phyloP scores from a whole-genome alignment of 169 alveolate genomes.

The Plasmodium falciparum region DNA sequence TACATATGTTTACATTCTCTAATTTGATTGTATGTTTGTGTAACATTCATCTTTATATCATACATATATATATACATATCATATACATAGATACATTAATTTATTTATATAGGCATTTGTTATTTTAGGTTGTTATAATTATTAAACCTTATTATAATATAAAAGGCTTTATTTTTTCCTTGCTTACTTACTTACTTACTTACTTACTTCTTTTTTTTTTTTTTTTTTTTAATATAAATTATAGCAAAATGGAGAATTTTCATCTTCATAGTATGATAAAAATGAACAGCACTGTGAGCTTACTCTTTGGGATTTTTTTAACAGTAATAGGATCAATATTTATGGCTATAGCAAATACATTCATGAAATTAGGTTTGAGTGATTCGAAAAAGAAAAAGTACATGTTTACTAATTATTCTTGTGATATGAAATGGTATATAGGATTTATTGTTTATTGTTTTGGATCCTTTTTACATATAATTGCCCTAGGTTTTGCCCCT shows the following conservation, averaged over 20 bases:
- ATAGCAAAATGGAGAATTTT: slow-evolving; percentile 29
- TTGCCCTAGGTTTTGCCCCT: slow-evolving; percentile 90
- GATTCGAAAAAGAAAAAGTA: slow-evolving; percentile 78
- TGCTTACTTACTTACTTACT: background rate
- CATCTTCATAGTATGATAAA: slow-evolving; percentile 30
- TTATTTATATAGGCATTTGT: too few species aligned
- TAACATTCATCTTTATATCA: too few species aligned
- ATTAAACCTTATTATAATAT: too few species aligned
- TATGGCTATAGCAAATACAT: slow-evolving; percentile 89
- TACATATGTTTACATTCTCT: too few species aligned
- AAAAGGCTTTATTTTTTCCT: background rate
- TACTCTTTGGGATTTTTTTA: slow-evolving; percentile 83
- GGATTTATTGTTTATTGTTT: slow-evolving; percentile 85
- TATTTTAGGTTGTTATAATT: too few species aligned
- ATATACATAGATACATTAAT: too few species aligned
- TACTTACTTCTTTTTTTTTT: background rate
- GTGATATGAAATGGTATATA: slow-evolving; percentile 86
- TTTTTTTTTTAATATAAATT: slow-evolving; percentile 10
- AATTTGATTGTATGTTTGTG: too few species aligned
- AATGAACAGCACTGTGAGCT: slow-evolving; percentile 78
- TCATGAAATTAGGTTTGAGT: slow-evolving; percentile 87
- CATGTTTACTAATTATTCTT: slow-evolving; percentile 75
- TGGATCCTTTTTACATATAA: slow-evolving; percentile 87
- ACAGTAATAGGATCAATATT: slow-evolving; percentile 86
- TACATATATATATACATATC: too few species aligned